These are phyloP conservation scores for Xylaria sp. DNA, from an alignment of 2,329 filamentous ascomycete species.

Conservation along the genomic window DNA sequence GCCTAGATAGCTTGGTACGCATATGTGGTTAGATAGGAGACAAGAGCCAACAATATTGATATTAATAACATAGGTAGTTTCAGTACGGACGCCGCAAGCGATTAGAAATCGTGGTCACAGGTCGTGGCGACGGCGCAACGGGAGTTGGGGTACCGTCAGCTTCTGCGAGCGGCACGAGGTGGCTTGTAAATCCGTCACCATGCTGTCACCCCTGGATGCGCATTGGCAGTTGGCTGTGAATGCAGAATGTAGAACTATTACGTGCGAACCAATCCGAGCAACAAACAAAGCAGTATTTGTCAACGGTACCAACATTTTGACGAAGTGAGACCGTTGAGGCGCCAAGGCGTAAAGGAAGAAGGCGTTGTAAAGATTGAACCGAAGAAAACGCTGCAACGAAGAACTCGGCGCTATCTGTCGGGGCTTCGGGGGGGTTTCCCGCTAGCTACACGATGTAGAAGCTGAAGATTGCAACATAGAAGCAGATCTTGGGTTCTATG, in stretches of 20 bases:
- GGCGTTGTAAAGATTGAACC: background rate
- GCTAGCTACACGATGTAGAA: background rate
- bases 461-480: background rate
- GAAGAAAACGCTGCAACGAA: background rate
- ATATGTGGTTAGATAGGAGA: background rate
- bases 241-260: background rate
- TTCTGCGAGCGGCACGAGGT: conserved; percentile 13
- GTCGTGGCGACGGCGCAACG: background rate
- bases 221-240: background rate
- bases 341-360: background rate
- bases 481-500: conserved; percentile 13
- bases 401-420: background rate
- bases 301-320: conserved; percentile 7
- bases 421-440: background rate
- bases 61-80: background rate
- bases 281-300: conserved; percentile 8
- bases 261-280: background rate
- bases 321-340: background rate
- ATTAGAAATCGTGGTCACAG: background rate
- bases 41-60: background rate
- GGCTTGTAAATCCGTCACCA: conserved; percentile 12
- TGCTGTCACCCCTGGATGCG: background rate
- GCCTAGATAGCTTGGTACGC: conserved; percentile 2
- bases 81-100: background rate
- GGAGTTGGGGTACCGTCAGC: conserved; percentile 8